These are phyloP conservation scores for Arctostaphylos glauca DNA, from an alignment of 148 eudicot genomes.

Conservation along the genomic window DNA sequence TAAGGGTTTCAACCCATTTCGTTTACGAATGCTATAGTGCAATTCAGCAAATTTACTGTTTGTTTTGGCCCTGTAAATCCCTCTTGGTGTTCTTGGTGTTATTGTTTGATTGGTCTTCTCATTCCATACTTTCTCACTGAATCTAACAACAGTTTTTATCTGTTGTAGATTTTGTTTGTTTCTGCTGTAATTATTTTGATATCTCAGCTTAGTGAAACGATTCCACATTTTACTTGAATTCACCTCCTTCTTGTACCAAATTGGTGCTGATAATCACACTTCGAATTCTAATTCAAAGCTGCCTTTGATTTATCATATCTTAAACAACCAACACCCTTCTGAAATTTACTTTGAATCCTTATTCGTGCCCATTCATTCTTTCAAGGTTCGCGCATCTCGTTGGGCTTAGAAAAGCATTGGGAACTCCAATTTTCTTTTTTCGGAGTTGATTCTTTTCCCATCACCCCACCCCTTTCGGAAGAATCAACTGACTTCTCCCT, in stretches of 20 bases:
- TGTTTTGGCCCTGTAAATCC: neutral
- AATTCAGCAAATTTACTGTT: neutral
- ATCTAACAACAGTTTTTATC: neutral
- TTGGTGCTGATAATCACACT: neutral
- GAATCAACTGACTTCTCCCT: too few relatives aligned
- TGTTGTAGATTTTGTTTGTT: neutral
- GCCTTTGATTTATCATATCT: neutral
- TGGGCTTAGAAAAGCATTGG: too few relatives aligned
- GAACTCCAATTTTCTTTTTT: too few relatives aligned
- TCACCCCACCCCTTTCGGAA: too few relatives aligned
- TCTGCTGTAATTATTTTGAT: neutral
- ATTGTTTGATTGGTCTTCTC: neutral
- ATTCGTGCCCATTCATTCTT: neutral
- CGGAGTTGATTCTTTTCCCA: too few relatives aligned
- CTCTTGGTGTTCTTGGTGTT: neutral
- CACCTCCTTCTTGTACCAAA: neutral
- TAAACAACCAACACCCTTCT: neutral
- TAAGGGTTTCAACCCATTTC: neutral
- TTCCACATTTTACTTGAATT: neutral
- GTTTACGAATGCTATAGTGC: neutral
- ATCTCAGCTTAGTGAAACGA: neutral
- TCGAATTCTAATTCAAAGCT: neutral
- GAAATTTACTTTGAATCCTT: neutral
- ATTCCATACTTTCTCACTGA: constrained; percentile 1
- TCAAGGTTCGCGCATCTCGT: too few relatives aligned